Evolutionary conservation across 1,284 basidiomycete species (phyloP), one percentile per base, ranked within the genome.

Genomic region (Cryptococcus sp.): DNA sequence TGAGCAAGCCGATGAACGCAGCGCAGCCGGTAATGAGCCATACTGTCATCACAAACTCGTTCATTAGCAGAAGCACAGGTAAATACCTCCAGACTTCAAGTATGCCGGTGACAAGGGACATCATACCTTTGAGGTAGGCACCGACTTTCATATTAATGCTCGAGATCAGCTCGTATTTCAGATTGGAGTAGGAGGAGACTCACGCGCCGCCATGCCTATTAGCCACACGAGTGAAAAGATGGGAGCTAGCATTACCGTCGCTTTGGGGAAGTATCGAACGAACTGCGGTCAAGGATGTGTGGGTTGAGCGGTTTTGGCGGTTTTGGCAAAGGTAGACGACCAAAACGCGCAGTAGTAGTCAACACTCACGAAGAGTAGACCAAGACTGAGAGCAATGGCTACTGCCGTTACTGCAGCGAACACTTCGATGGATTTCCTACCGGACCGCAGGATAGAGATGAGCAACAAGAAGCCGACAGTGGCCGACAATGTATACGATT

Each of bases 351-450:
- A 34, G 13, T 10, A 34, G 29, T 34, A 13, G 29, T 10, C 13
- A 13, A 10, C 29, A 52, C 54, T 60, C 23, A 60, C 58, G 22
- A 56, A 60, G 29, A 60, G 54, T 10, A 60, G 39, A 11, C 34
- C 54, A 19, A 56, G 38, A 23, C 54, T 56, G 23, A 60, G 17
- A 8, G 26, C 37, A 11, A 60, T 20, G n/a, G 52, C 58, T 3
- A 60, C 6, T 3, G 26, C 54, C 0, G 58, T 41, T n/a, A 46
- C 53, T 19, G 49, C 53, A 19, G 44, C 45, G 23, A 59, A 52
- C 22, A 55, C 39, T 17, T 26, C 50, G 3, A 29, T 46, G 5
- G 48, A 47, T n/a, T 52, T 23, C 19, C 58, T 59, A 17, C 20
- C n/a, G 19, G 15, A 23, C 15, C 25, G 16, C 38, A 45, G 20